Percentiles rank a stretch among this genome's conserved stretches.
phyloP scores from a whole-genome alignment of 257 asterid species.

The Forsythia viridissima region DNA sequence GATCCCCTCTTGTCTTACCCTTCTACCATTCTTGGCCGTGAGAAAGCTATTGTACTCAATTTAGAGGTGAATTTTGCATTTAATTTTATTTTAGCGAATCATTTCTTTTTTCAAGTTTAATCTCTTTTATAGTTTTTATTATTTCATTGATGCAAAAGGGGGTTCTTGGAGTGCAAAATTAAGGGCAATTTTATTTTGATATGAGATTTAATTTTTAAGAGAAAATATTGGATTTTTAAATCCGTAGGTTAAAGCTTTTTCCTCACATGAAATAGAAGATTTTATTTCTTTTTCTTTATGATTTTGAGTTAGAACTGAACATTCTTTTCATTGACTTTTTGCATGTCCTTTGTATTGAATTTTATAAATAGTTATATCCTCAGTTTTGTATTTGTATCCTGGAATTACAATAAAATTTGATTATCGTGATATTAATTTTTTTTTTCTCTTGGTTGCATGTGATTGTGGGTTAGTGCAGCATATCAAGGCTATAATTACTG shows the following conservation, averaged over 20 bases:
- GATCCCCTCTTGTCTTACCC: conserved; percentile 86
- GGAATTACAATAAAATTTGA: background rate
- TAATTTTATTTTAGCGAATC: background rate
- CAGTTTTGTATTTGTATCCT: background rate
- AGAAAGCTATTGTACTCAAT: conserved; percentile 86
- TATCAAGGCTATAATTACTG: conserved; percentile 94
- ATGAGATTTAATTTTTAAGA: background rate
- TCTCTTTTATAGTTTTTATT: too few relatives aligned
- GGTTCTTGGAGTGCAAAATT: background rate
- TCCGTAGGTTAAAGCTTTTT: background rate
- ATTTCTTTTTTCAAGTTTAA: too few relatives aligned
- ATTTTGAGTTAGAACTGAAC: background rate
- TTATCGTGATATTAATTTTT: background rate
- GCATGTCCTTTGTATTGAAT: background rate
- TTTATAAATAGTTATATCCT: background rate
- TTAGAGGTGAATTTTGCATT: conserved; percentile 52
- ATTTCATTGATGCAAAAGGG: background rate
- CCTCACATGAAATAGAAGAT: background rate
- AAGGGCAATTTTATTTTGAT: background rate
- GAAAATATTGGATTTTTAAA: background rate
- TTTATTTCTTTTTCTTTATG: background rate
- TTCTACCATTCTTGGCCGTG: conserved; percentile 88
- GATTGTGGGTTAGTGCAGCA: conserved; percentile 60
- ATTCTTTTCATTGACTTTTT: background rate
- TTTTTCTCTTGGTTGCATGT: conserved; percentile 9